Base-by-base conservation (phyloP, 208 protist genomes). In the Baffinella frigidus region DNA sequence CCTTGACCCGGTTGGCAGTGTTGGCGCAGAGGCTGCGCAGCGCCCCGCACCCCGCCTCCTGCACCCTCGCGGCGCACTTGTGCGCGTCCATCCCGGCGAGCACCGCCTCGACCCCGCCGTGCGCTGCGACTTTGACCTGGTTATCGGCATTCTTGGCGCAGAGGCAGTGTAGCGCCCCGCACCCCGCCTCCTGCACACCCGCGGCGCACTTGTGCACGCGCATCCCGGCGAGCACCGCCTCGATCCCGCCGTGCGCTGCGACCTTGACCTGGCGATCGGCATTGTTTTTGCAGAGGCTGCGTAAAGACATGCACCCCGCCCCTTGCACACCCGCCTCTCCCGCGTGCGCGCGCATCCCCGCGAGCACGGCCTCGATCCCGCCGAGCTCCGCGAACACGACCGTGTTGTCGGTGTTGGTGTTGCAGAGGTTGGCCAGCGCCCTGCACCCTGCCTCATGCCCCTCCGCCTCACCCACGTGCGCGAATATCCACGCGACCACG, bases 11-110 rank as follows among this genome's bases (percentile, higher is more conserved):
- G 77, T 87, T 87, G 48, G 45, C 77, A 4, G 77, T 20, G 35
- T 87, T 87, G 77, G 36, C 77, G 33, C 39, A 30, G 14, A 87
- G 50, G 36, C 20, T 27, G 14, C 36, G n/a, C 77, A 87, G 36
- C 77, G 50, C 36, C 77, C 36, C 50, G 77, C 77, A 87, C 77
- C 39, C 77, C 36, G 20, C n/a, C 77, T 87, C 77, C 77, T 87
- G 77, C 17, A 87, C 50, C 5, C 77, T 17, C 77, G 36, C 77
- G 20, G 36, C 20, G 24, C 41, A 17, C 24, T 14, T 35, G 71
- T 80, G 71, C 36, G 20, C 27, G 24, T 30, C 30, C 71, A 80
- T 80, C 39, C 30, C 71, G 20, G 71, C 71, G 41, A 48, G 30
- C 36, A 80, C 71, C 30, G 71, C 71, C 24, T 30, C 24, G 43